Conservation (phyloP, 2,329 filamentous ascomycete species). For the Cyanodermella asteris region DNA sequence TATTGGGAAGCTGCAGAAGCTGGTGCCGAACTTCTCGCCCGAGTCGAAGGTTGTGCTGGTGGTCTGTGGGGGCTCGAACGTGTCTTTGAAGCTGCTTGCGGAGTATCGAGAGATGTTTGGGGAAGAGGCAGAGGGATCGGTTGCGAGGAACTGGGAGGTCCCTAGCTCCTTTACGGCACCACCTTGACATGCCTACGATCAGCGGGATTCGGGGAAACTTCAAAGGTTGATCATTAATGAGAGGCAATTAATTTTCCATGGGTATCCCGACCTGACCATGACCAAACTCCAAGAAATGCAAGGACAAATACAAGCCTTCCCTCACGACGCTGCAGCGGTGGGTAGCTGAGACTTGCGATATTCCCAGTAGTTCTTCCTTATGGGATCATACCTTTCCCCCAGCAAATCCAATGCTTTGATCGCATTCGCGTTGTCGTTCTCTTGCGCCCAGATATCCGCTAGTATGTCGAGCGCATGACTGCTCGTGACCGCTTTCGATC, state of each 20-base stretch:
- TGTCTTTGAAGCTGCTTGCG: constrained; percentile 38
- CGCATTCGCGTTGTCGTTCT: constrained; percentile 31
- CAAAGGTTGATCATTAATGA: too few species aligned
- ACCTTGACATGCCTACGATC: neutral
- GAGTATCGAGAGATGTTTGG: constrained; percentile 29
- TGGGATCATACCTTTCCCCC: constrained; percentile 71
- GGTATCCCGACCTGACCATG: too few species aligned
- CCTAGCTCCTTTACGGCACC: constrained; percentile 5
- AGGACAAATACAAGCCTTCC: too few species aligned
- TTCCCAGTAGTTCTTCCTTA: constrained; percentile 82
- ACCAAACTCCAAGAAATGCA: too few species aligned
- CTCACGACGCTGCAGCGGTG: too few species aligned
- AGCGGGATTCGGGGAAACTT: too few species aligned
- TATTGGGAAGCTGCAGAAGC: constrained; percentile 28
- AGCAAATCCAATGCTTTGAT: constrained; percentile 49
- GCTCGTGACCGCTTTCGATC: constrained; percentile 31
- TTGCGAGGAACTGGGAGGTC: constrained; percentile 4
- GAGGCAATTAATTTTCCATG: too few species aligned
- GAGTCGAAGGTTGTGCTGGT: constrained; percentile 59
- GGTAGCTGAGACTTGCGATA: constrained; percentile 41
- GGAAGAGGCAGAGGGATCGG: constrained; percentile 4
- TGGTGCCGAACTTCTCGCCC: constrained; percentile 40
- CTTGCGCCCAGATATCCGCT: constrained; percentile 22
- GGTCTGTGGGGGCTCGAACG: constrained; percentile 59
- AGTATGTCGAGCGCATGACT: constrained; percentile 34